These are phyloP conservation scores for Madurella mycetomatis DNA, from an alignment of 2,329 filamentous ascomycete species.

Conservation along the genomic window DNA sequence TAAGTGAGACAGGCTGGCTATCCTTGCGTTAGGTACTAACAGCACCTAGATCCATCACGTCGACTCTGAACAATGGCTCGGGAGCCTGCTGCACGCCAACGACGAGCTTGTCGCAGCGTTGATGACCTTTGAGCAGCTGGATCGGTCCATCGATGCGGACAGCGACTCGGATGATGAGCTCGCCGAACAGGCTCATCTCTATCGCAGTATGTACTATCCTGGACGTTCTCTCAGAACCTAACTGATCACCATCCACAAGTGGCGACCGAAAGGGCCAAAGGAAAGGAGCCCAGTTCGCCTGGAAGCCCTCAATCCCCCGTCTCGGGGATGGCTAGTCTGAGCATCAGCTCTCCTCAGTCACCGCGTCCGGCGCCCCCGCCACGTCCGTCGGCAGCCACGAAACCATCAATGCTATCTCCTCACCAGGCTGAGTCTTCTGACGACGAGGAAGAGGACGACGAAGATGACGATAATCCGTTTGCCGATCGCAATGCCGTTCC, in stretches of 20 bases:
- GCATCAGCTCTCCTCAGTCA: constrained; percentile 36
- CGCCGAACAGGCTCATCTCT: constrained; percentile 62
- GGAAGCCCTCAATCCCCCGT: constrained; percentile 32
- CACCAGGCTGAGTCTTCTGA: constrained; percentile 45
- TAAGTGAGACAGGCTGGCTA: constrained; percentile 33
- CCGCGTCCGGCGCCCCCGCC: constrained; percentile 44
- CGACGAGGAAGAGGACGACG: constrained; percentile 52
- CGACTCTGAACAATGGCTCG: constrained; percentile 87
- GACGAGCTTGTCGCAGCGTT: constrained; percentile 91
- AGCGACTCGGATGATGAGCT: constrained; percentile 66
- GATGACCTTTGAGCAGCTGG: constrained; percentile 91
- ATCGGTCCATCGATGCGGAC: constrained; percentile 75
- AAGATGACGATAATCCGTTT: constrained; percentile 85
- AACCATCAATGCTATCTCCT: constrained; percentile 48
- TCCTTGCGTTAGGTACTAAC: constrained; percentile 8
- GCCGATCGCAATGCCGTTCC: constrained; percentile 71
- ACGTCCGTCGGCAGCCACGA: constrained; percentile 41
- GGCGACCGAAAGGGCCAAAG: constrained; percentile 49
- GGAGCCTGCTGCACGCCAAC: constrained; percentile 85
- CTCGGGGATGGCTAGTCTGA: constrained; percentile 43
- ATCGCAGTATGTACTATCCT: constrained; percentile 47
- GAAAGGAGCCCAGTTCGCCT: constrained; percentile 44
- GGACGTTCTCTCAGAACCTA: background rate
- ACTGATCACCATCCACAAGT: constrained; percentile 37
- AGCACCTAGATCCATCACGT: constrained; percentile 71